Percentiles rank a stretch among this genome's conserved stretches.
phyloP scores from a whole-genome alignment of 129 eudicot species.

The Tagetes erecta region DNA sequence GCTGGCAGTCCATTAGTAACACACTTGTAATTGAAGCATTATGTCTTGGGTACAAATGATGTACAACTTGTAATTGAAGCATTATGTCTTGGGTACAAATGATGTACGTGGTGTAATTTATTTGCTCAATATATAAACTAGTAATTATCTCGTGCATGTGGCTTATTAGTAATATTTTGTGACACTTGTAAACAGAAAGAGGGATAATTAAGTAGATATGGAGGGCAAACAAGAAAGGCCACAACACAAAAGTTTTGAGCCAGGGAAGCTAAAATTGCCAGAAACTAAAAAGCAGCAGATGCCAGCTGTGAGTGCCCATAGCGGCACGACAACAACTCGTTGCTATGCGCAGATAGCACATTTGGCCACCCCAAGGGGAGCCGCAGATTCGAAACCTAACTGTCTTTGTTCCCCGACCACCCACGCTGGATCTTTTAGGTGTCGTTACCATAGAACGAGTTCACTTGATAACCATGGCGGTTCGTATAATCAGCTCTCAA shows the following conservation, averaged over 20 bases:
- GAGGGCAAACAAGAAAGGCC: constrained; percentile 36
- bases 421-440: constrained; percentile 44
- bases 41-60: too few species aligned
- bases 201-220: background rate
- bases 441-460: constrained; percentile 39
- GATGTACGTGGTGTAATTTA: too few species aligned
- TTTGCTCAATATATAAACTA: too few species aligned
- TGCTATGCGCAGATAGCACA: constrained; percentile 33
- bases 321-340: background rate
- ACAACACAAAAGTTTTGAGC: constrained; percentile 6
- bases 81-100: too few species aligned
- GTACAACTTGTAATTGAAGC: too few species aligned
- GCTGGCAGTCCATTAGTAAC: too few species aligned
- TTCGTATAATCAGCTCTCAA: constrained; percentile 24
- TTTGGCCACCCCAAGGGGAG: constrained; percentile 22
- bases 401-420: constrained; percentile 45
- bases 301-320: background rate
- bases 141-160: background rate
- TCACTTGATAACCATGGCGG: constrained; percentile 26
- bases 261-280: constrained; percentile 18
- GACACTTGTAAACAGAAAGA: constrained; percentile 11
- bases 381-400: constrained; percentile 27
- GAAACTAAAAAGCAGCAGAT: constrained; percentile 33
- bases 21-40: too few species aligned
- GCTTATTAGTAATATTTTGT: background rate